Evolutionary conservation across 148 eudicot species (phyloP).

Genomic region (Arbutus unedo): DNA sequence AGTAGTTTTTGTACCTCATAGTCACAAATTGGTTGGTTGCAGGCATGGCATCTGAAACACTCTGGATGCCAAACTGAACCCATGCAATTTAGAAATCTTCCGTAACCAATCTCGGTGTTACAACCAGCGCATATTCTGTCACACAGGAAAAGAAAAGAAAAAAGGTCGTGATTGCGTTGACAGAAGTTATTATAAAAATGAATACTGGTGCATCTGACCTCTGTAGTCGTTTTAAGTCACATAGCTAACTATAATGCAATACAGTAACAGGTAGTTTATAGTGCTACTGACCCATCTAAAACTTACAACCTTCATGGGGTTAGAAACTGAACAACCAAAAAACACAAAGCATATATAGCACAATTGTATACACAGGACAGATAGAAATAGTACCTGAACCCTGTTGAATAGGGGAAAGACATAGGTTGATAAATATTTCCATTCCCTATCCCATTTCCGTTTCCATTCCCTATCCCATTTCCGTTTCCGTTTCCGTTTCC

Average conservation of each 20-base stretch:
- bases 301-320: neutral
- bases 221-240: neutral
- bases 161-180: neutral
- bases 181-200: neutral
- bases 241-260: neutral
- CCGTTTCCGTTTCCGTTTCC: neutral
- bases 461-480: neutral
- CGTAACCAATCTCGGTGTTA: constrained; percentile 67
- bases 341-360: neutral
- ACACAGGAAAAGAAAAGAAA: neutral
- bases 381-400: constrained; percentile 48
- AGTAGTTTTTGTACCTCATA: constrained; percentile 46
- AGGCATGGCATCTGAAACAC: constrained; percentile 74
- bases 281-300: neutral
- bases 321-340: neutral
- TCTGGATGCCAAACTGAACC: constrained; percentile 89
- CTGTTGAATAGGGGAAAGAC: constrained; percentile 49
- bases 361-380: neutral
- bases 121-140: constrained; percentile 81
- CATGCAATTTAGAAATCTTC: constrained; percentile 76
- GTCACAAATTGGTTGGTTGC: constrained; percentile 69
- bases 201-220: neutral
- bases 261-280: constrained; percentile 7
- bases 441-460: constrained; percentile 3
- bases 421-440: constrained; percentile 48